Percentiles rank a stretch among this genome's conserved stretches.
Evolutionary conservation across 257 asterid species (phyloP).

Genomic region (Nicotiana undulata): DNA sequence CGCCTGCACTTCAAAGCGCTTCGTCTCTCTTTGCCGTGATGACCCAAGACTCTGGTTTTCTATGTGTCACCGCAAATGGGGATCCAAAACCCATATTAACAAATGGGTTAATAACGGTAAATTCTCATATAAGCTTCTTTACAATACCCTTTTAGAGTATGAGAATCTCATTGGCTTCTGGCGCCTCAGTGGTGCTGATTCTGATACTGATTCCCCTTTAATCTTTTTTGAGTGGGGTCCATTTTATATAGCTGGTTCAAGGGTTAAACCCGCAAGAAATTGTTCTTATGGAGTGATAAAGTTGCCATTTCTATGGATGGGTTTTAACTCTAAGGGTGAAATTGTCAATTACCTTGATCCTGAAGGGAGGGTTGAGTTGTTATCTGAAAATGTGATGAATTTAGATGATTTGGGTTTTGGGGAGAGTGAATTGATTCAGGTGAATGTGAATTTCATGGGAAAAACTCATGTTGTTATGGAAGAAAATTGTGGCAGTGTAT

Average conservation of each 20-base stretch:
- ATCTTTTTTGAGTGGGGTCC: constrained; percentile 86
- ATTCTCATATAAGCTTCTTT: constrained; percentile 52
- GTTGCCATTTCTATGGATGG: constrained; percentile 57
- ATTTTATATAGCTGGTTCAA: constrained; percentile 54
- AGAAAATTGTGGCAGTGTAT: constrained; percentile 33
- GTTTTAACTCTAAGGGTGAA: constrained; percentile 53
- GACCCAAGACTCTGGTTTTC: constrained; percentile 81
- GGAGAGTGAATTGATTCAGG: constrained; percentile 48
- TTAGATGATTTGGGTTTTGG: constrained; percentile 25
- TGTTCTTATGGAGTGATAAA: constrained; percentile 52
- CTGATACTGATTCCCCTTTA: constrained; percentile 18
- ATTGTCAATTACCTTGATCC: constrained; percentile 56
- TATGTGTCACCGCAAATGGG: constrained; percentile 87
- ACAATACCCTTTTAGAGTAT: constrained; percentile 48
- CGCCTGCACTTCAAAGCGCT: constrained; percentile 69
- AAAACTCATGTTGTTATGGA: constrained; percentile 58
- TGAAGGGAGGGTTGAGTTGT: constrained; percentile 39
- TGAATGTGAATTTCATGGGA: constrained; percentile 61
- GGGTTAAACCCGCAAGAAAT: constrained; percentile 46
- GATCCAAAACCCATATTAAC: constrained; percentile 60
- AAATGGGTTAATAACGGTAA: constrained; percentile 60
- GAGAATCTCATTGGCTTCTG: constrained; percentile 80
- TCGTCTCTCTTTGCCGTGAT: constrained; percentile 53
- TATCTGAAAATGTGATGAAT: constrained; percentile 32
- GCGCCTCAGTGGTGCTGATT: constrained; percentile 57